A percentile compares a stretch with the other conserved stretches of the same genome.
These are phyloP conservation scores for Knufia petricola DNA, from an alignment of 2,329 filamentous ascomycete species.

Conservation along the genomic window DNA sequence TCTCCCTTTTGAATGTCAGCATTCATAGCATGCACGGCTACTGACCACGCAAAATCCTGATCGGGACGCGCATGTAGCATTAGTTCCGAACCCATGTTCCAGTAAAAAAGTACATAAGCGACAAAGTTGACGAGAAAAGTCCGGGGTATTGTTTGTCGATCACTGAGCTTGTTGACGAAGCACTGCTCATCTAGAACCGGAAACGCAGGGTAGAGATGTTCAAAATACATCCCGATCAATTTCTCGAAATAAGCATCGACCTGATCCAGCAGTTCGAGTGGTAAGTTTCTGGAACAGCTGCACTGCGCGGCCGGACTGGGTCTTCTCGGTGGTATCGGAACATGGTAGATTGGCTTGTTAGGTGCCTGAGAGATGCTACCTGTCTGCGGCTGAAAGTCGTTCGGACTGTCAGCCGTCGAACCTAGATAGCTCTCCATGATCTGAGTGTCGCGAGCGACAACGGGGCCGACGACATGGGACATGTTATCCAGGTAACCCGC, in stretches of 20 bases:
- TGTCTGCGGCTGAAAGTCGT: conserved; percentile 19
- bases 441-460: conserved; percentile 51
- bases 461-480: conserved; percentile 50
- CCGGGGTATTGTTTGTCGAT: conserved; percentile 42
- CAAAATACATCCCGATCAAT: conserved; percentile 45
- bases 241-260: conserved; percentile 46
- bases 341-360: conserved; percentile 35
- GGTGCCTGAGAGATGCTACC: conserved; percentile 26
- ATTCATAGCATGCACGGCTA: conserved; percentile 51
- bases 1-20: conserved; percentile 48
- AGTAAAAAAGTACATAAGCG: conserved; percentile 49
- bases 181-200: conserved; percentile 49
- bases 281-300: conserved; percentile 40
- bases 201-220: conserved; percentile 50
- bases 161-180: conserved; percentile 43
- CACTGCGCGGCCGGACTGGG: conserved; percentile 33
- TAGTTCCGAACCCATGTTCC: conserved; percentile 41
- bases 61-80: conserved; percentile 45
- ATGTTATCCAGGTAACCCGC: conserved; percentile 14
- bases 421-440: conserved; percentile 51
- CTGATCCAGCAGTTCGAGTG: conserved; percentile 48
- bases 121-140: conserved; percentile 49
- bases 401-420: conserved; percentile 25
- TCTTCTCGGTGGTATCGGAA: conserved; percentile 24
- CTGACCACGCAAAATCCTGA: conserved; percentile 52